phyloP scores from a whole-genome alignment of 768 basidiomycete genomes.

The Coprinopsis sp. region DNA sequence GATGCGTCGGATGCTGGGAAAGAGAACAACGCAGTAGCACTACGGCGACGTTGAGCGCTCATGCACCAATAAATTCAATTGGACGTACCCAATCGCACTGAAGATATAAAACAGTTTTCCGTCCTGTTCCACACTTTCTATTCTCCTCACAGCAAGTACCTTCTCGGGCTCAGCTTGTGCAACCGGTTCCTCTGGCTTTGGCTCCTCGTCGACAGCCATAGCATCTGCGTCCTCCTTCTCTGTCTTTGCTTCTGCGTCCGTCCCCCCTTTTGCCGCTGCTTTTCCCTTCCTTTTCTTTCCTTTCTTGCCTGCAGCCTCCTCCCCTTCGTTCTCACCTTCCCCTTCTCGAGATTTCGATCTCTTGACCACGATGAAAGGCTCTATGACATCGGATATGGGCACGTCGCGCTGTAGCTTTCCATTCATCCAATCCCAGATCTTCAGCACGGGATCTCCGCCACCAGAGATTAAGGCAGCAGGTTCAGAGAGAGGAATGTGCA shows the following conservation, averaged over 20 bases:
- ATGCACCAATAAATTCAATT: background rate
- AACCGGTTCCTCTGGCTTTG: constrained; percentile 8
- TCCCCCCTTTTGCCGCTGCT: too few species aligned
- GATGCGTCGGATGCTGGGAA: constrained; percentile 18
- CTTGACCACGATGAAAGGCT: constrained; percentile 44
- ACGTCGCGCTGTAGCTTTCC: constrained; percentile 55
- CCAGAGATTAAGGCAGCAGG: constrained; percentile 66
- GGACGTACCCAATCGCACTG: constrained; percentile 64
- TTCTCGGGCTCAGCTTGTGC: constrained; percentile 23
- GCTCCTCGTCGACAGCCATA: constrained; percentile 4
- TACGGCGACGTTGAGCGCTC: constrained; percentile 23
- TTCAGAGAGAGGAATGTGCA: constrained; percentile 57
- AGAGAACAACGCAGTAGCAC: constrained; percentile 66
- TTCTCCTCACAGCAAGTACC: constrained; percentile 55
- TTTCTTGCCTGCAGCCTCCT: constrained; percentile 15
- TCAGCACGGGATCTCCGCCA: constrained; percentile 77
- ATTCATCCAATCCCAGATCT: constrained; percentile 75
- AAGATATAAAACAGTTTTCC: constrained; percentile 48
- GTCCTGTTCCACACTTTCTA: constrained; percentile 37
- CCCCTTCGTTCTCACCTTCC: constrained; percentile 25
- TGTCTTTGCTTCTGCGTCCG: constrained; percentile 13
- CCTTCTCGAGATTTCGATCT: constrained; percentile 27
- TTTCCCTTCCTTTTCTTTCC: constrained; percentile 17
- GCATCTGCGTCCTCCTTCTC: constrained; percentile 9
- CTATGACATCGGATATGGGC: constrained; percentile 40